phyloP scores from a whole-genome alignment of 2,329 filamentous ascomycete species.

The Nigrograna mackinnonii region DNA sequence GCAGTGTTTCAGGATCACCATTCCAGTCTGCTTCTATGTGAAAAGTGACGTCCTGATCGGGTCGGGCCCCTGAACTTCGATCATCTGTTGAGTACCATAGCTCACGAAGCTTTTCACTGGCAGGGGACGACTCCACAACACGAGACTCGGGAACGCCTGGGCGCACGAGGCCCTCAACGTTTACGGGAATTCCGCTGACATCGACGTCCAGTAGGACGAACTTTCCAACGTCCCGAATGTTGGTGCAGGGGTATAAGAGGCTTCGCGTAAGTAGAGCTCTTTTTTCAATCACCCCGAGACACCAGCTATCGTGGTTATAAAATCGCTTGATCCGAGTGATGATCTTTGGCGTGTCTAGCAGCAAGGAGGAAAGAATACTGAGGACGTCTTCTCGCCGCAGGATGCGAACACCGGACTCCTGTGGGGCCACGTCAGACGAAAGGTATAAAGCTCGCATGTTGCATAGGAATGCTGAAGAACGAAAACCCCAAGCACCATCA shows the following conservation, averaged over 20 bases:
- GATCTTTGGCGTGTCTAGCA: no score
- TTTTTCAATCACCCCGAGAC: not conserved
- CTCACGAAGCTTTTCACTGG: not conserved
- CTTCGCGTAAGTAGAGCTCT: not conserved
- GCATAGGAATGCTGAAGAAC: no score
- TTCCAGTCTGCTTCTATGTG: slow-evolving; percentile 5
- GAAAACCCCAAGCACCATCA: slow-evolving; percentile 3
- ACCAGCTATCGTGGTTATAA: no score
- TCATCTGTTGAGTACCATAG: no score
- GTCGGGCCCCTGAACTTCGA: not conserved
- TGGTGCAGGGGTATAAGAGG: not conserved
- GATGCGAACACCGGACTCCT: no score
- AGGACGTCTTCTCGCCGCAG: not conserved
- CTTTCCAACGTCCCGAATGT: not conserved
- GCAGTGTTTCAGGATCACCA: not conserved
- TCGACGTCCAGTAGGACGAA: not conserved
- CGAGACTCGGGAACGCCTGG: not conserved
- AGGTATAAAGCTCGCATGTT: no score
- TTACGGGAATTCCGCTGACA: not conserved
- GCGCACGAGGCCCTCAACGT: not conserved
- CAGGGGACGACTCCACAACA: not conserved
- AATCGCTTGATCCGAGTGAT: no score
- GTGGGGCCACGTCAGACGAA: no score
- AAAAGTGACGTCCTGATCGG: not conserved
- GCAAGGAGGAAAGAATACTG: not conserved